These are phyloP conservation scores for Polytrichum formosum DNA, from an alignment of 225 moss, liverwort and hornwort species.

Conservation along the genomic window DNA sequence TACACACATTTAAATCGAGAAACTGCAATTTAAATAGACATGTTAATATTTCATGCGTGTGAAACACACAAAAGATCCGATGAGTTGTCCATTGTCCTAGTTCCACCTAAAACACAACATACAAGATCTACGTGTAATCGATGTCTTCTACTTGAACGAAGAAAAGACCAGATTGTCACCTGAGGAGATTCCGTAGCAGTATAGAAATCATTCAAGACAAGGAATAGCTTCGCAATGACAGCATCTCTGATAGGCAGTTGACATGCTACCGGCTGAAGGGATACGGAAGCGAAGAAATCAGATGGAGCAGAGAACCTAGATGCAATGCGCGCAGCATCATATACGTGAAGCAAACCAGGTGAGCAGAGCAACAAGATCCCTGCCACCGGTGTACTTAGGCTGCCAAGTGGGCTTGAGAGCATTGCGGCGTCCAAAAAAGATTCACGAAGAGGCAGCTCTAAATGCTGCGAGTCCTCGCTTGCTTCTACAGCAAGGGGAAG, in stretches of 20 bases:
- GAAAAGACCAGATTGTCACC: conserved; percentile 48
- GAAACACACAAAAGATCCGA: too few relatives aligned
- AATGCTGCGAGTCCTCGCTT: conserved; percentile 49
- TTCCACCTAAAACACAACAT: too few relatives aligned
- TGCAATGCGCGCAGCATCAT: conserved; percentile 74
- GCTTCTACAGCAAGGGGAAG: conserved; percentile 58
- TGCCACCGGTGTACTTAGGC: conserved; percentile 57
- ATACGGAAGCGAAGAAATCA: conserved; percentile 55
- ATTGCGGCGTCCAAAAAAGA: conserved; percentile 81
- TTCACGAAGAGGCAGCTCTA: conserved; percentile 68
- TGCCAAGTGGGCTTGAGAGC: conserved; percentile 64
- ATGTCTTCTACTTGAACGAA: too few relatives aligned
- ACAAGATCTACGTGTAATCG: too few relatives aligned
- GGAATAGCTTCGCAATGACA: conserved; percentile 66
- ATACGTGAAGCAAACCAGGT: conserved; percentile 81
- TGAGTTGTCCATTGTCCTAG: too few relatives aligned
- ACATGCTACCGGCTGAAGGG: conserved; percentile 74
- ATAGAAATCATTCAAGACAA: conserved; percentile 56
- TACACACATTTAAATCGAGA: too few relatives aligned
- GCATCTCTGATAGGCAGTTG: conserved; percentile 67
- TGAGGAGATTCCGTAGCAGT: conserved; percentile 62
- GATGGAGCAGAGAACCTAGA: conserved; percentile 50
- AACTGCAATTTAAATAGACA: too few relatives aligned
- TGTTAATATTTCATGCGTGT: too few relatives aligned
- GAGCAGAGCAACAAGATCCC: conserved; percentile 76